Evolutionary conservation across 495 filamentous ascomycete species (phyloP).

Genomic region (Hypoxylon intermedium): DNA sequence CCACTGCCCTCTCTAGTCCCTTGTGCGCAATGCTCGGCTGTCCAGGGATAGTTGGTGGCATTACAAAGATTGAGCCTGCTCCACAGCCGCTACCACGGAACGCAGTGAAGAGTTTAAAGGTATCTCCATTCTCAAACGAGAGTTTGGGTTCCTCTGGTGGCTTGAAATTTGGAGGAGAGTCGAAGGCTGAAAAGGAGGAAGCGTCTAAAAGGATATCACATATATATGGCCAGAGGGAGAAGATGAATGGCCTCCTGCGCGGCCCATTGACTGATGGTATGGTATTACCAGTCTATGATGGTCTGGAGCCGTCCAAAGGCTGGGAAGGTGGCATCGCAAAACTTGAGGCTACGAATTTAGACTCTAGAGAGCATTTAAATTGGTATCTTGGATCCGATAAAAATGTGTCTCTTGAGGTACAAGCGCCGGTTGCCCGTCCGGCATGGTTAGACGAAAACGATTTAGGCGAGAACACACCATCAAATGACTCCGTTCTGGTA

Average conservation of each 20-base stretch:
- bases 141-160: conserved; percentile 63
- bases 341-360: conserved; percentile 66
- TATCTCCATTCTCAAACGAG: conserved; percentile 76
- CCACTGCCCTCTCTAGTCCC: conserved; percentile 76
- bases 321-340: conserved; percentile 81
- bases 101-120: conserved; percentile 63
- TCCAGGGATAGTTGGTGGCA: conserved; percentile 80
- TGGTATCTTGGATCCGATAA: conserved; percentile 83
- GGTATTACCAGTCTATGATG: conserved; percentile 61
- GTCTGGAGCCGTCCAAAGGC: conserved; percentile 46
- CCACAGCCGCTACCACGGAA: conserved; percentile 45
- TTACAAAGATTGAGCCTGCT: conserved; percentile 79
- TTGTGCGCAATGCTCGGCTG: conserved; percentile 75
- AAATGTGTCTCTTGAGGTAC: conserved; percentile 73
- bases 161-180: conserved; percentile 88
- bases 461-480: conserved; percentile 59
- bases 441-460: conserved; percentile 55
- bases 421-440: conserved; percentile 70
- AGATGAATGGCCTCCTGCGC: conserved; percentile 68
- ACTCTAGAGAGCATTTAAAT: conserved; percentile 59
- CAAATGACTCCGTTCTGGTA: conserved; percentile 68
- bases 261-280: conserved; percentile 91
- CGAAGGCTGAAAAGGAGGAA: conserved; percentile 75
- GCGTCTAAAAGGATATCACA: conserved; percentile 62
- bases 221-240: conserved; percentile 61